phyloP scores from a whole-genome alignment of 2,329 filamentous ascomycete genomes.

The Xylaria sp. region DNA sequence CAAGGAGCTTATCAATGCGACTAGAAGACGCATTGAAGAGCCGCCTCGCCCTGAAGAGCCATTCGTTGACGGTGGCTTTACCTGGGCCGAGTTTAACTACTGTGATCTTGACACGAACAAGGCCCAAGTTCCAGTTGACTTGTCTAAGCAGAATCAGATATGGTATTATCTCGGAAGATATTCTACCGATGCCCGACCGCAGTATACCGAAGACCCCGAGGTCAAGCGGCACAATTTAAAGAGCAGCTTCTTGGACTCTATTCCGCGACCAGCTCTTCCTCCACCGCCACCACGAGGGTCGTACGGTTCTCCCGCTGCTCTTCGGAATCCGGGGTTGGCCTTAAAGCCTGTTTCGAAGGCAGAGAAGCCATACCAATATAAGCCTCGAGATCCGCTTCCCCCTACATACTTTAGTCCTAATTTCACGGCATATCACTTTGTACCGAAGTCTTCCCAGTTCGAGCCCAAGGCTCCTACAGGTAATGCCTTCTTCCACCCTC shows the following conservation, averaged over 20 bases:
- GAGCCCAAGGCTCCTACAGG: constrained; percentile 12
- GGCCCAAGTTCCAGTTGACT: constrained; percentile 63
- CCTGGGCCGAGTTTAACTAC: constrained; percentile 75
- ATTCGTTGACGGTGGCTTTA: constrained; percentile 63
- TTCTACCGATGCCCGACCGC: constrained; percentile 84
- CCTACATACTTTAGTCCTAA: constrained; percentile 24
- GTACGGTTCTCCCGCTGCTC: constrained; percentile 27
- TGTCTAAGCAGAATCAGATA: constrained; percentile 66
- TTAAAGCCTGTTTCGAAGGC: constrained; percentile 20
- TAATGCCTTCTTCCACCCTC: constrained; percentile 12
- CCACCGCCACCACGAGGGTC: constrained; percentile 26
- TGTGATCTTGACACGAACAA: constrained; percentile 52
- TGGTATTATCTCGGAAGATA: constrained; percentile 84
- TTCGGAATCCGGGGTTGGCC: constrained; percentile 18
- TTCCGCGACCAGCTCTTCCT: constrained; percentile 44
- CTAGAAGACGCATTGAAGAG: constrained; percentile 54
- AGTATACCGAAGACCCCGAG: constrained; percentile 75
- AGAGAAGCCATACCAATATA: constrained; percentile 35
- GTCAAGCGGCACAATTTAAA: constrained; percentile 58
- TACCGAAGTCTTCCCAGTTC: constrained; percentile 28
- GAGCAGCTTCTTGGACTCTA: constrained; percentile 67
- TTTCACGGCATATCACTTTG: constrained; percentile 36
- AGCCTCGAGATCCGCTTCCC: constrained; percentile 28
- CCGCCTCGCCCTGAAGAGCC: constrained; percentile 59
- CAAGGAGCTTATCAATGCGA: constrained; percentile 63